Percentiles rank a stretch among this genome's conserved stretches.
Evolutionary conservation across 768 basidiomycete species (phyloP).

Genomic region (Ramaria rubella): DNA sequence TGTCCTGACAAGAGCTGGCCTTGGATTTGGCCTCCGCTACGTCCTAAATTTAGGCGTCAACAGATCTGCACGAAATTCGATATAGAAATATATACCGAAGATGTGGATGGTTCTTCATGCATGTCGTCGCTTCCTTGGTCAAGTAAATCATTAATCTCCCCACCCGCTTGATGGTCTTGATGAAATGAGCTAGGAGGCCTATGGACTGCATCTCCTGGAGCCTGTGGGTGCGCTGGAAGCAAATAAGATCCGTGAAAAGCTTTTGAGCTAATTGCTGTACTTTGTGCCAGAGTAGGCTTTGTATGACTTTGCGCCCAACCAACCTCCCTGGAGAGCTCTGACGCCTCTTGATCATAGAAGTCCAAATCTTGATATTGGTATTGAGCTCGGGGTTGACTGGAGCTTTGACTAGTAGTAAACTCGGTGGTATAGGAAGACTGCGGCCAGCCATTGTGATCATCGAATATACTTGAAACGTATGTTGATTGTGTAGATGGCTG

Average conservation of each 20-base stretch:
- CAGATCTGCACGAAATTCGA: slow-evolving; percentile 13
- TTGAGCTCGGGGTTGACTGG: slow-evolving; percentile 2
- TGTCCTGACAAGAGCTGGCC: slow-evolving; percentile 43
- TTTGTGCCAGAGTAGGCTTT: not conserved
- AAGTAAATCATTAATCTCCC: not conserved
- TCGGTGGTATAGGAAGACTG: not conserved
- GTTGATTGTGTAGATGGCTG: slow-evolving; percentile 9
- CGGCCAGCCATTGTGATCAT: not conserved
- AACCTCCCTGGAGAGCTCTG: not conserved
- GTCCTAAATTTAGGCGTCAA: not conserved
- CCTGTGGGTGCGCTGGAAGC: not conserved
- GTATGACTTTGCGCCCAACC: not conserved
- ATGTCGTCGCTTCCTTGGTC: not conserved
- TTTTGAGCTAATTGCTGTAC: not conserved
- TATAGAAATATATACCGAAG: not conserved
- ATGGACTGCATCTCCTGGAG: not conserved
- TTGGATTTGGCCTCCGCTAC: slow-evolving; percentile 44
- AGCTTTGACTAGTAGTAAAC: not conserved
- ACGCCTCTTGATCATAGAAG: not conserved
- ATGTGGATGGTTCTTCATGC: not conserved
- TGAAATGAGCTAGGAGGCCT: not conserved
- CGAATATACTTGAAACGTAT: slow-evolving; percentile 11
- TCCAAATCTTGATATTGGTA: too few species aligned
- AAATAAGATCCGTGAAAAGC: not conserved
- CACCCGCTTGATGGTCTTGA: not conserved